A percentile compares a stretch with the other conserved stretches of the same genome.
phyloP scores from a whole-genome alignment of 2,329 filamentous ascomycete species.

The Boeremia exigua region DNA sequence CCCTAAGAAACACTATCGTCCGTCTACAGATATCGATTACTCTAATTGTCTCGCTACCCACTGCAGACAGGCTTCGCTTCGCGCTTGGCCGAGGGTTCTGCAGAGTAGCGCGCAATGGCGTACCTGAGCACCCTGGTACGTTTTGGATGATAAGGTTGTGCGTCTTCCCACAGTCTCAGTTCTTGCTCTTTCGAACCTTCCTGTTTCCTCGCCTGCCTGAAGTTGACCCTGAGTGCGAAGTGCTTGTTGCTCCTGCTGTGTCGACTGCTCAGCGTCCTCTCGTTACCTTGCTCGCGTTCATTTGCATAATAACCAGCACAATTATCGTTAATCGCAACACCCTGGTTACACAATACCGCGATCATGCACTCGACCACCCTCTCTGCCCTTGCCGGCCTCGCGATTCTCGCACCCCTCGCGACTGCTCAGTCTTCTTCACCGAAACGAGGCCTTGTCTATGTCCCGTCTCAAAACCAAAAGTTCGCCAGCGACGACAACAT shows the following conservation, averaged over 20 bases:
- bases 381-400: conserved; percentile 12
- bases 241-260: conserved; percentile 10
- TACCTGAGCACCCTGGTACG: conserved; percentile 6
- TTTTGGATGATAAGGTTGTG: conserved; percentile 13
- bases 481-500: conserved; percentile 68
- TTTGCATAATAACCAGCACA: not conserved
- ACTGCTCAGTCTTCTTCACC: conserved; percentile 48
- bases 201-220: not conserved
- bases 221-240: not conserved
- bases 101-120: conserved; percentile 14
- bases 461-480: conserved; percentile 59
- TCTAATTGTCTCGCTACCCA: not conserved
- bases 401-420: conserved; percentile 8
- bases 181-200: conserved; percentile 2
- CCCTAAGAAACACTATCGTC: conserved; percentile 6
- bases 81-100: conserved; percentile 2
- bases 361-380: conserved; percentile 10
- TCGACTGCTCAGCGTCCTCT: conserved; percentile 14
- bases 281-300: conserved; percentile 1
- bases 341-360: not conserved
- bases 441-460: conserved; percentile 77
- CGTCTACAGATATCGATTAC: conserved; percentile 9
- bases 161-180: not conserved
- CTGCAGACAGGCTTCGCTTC: conserved; percentile 5
- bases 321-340: not conserved